Percentiles rank a stretch among this genome's conserved stretches.
phyloP scores from a whole-genome alignment of 371 early-diverging fungal species.

The Mucor circinelloides region DNA sequence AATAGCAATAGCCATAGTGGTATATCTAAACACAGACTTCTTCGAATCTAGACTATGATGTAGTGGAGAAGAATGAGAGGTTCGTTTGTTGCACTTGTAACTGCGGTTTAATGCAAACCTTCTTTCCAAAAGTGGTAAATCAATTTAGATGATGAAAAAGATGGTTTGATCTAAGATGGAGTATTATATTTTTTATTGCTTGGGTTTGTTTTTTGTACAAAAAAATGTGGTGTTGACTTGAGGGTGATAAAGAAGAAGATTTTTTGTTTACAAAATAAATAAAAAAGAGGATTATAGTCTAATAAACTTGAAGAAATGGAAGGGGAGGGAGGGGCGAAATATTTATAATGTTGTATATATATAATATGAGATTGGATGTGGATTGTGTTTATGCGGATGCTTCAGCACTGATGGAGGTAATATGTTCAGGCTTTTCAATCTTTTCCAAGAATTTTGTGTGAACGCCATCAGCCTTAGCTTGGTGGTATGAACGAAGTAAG shows the following conservation, averaged over 20 bases:
- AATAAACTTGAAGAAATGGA: not conserved
- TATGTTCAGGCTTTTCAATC: constrained; percentile 33
- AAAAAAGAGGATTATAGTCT: not conserved
- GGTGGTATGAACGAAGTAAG: constrained; percentile 33
- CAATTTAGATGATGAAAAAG: not conserved
- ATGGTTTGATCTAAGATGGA: not conserved
- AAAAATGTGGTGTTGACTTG: not conserved
- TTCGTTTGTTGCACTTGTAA: not conserved
- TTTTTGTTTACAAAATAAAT: constrained; percentile 1
- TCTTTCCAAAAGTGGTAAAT: not conserved
- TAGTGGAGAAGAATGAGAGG: too few species aligned
- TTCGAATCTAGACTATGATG: too few species aligned
- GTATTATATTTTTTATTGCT: not conserved
- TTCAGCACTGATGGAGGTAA: constrained; percentile 15
- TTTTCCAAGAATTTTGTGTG: constrained; percentile 27
- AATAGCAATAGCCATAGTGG: too few species aligned
- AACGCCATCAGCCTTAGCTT: constrained; percentile 27
- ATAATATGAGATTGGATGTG: not conserved
- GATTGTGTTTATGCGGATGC: constrained; percentile 10
- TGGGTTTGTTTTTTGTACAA: not conserved
- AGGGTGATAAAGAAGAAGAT: not conserved
- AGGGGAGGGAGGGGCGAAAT: not conserved
- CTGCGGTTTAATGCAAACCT: not conserved
- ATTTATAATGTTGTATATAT: not conserved
- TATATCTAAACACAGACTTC: too few species aligned